Evolutionary conservation across 2,329 filamentous ascomycete genomes (phyloP).

Genomic region (Aspergillus tamarii): DNA sequence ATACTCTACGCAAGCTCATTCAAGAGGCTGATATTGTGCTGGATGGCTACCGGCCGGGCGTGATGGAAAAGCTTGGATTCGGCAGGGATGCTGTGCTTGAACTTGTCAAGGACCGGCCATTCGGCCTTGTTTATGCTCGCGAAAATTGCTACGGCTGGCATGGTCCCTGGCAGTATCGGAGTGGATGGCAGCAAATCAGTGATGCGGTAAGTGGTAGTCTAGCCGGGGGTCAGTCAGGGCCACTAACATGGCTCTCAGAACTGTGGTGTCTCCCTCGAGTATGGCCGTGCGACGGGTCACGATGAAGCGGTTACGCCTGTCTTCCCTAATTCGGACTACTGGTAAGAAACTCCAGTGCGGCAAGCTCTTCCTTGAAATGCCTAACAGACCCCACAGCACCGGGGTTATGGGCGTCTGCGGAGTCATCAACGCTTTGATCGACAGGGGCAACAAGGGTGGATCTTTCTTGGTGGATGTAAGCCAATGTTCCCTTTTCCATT

Average conservation of each 20-base stretch:
- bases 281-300: conserved; percentile 51
- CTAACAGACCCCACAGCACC: background rate
- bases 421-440: conserved; percentile 2
- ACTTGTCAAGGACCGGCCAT: conserved; percentile 58
- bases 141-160: conserved; percentile 73
- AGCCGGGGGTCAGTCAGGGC: accelerated
- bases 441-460: conserved; percentile 6
- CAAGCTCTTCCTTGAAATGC: background rate
- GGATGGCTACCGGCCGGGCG: conserved; percentile 71
- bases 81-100: conserved; percentile 58
- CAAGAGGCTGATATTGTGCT: conserved; percentile 67
- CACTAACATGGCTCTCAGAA: conserved; percentile 15
- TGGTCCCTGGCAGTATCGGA: conserved; percentile 64
- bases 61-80: conserved; percentile 67
- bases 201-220: conserved; percentile 58
- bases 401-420: conserved; percentile 5
- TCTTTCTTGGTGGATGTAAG: conserved; percentile 10
- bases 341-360: conserved; percentile 26
- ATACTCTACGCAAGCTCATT: conserved; percentile 63
- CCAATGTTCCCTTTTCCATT: background rate
- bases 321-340: conserved; percentile 51
- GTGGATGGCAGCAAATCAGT: conserved; percentile 74
- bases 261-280: conserved; percentile 51
- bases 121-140: conserved; percentile 70
- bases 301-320: conserved; percentile 50